Conservation (phyloP, 805 yeast genomes). For the Tetrapisispora iriomotensis region DNA sequence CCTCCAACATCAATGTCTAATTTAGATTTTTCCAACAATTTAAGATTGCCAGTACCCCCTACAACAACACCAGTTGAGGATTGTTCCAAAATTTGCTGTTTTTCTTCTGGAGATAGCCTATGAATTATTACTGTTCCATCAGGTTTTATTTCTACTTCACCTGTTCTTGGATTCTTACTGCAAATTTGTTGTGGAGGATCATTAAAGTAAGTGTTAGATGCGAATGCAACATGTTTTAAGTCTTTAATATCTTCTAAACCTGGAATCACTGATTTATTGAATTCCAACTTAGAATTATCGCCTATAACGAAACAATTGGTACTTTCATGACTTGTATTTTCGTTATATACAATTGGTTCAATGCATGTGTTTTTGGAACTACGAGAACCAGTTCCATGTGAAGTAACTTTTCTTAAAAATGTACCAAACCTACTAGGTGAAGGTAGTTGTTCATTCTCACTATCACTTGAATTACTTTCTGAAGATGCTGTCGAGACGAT, state of each 20-base stretch:
- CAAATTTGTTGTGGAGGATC: constrained; percentile 93
- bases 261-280: constrained; percentile 21
- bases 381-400: constrained; percentile 11
- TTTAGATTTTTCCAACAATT: constrained; percentile 3
- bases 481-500: constrained; percentile 2
- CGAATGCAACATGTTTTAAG: constrained; percentile 64
- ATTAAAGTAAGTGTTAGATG: constrained; percentile 58
- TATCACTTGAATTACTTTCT: neutral
- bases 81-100: constrained; percentile 33
- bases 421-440: constrained; percentile 27
- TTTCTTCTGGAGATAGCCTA: constrained; percentile 47
- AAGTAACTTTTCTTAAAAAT: constrained; percentile 26
- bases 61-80: constrained; percentile 64
- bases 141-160: constrained; percentile 59
- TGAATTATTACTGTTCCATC: constrained; percentile 47
- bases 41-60: constrained; percentile 63
- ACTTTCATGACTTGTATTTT: neutral
- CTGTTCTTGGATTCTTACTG: constrained; percentile 65
- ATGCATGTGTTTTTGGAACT: neutral
- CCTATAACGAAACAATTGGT: neutral
- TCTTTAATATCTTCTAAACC: constrained; percentile 34
- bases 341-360: neutral
- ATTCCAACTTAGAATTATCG: neutral
- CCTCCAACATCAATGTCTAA: constrained; percentile 14
- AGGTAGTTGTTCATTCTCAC: neutral